Conservation (phyloP, 73 alveolate genomes). For the Blepharisma stoltei region DNA sequence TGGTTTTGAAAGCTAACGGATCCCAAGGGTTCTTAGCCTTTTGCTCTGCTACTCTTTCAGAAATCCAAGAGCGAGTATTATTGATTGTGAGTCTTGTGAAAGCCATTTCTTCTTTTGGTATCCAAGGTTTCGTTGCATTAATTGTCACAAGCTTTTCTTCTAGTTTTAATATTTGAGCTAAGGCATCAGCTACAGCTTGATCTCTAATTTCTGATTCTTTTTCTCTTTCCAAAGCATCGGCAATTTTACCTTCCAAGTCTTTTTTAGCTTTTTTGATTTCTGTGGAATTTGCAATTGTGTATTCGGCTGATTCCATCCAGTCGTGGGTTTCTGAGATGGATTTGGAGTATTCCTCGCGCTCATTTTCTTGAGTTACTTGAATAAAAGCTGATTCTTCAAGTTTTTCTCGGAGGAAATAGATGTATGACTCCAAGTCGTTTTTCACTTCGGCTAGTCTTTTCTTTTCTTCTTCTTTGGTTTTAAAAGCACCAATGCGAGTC, state of each 20-base stretch:
- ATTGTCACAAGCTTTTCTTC: neutral
- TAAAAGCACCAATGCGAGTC: constrained; percentile 8
- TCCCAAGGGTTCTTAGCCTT: neutral
- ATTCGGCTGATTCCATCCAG: constrained; percentile 18
- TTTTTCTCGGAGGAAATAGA: constrained; percentile 43
- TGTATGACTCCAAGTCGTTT: constrained; percentile 48
- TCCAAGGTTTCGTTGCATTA: neutral
- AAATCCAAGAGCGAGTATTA: neutral
- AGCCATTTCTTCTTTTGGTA: neutral
- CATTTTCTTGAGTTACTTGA: constrained; percentile 38
- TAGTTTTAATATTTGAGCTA: neutral
- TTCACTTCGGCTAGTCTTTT: constrained; percentile 43
- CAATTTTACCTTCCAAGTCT: neutral
- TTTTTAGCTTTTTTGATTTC: neutral
- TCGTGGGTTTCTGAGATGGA: neutral
- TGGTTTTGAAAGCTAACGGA: neutral
- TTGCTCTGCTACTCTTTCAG: neutral
- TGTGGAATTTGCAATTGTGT: neutral
- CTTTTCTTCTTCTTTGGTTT: constrained; percentile 37
- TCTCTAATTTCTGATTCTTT: neutral
- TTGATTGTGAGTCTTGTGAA: neutral
- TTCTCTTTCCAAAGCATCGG: constrained; percentile 7
- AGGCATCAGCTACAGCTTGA: constrained; percentile 2
- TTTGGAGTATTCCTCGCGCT: constrained; percentile 31
- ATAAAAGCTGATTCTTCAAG: constrained; percentile 39